Base-by-base conservation (phyloP, 345 rosid species). In the Cardamine chenopodiifolia region DNA sequence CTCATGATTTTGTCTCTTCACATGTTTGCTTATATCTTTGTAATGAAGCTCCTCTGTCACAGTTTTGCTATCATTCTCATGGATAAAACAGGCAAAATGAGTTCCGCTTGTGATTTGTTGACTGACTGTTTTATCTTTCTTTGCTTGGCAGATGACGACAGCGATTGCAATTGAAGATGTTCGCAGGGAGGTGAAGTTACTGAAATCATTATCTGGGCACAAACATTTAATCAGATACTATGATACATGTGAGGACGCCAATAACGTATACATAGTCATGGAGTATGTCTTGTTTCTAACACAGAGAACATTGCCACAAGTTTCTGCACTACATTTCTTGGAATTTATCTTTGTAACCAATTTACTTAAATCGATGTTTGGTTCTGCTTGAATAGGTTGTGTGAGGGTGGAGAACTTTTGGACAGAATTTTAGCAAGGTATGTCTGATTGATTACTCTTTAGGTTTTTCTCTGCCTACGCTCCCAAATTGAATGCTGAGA, bases 121-220 rank as follows among this genome's bases (percentile, higher is more conserved):
- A 53, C 34, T 59, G 54, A 8, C 32, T 44, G 49, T 44, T n/a
- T 39, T n/a, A 22, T 62, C 23, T 61, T 40, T 69, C 39, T 62
- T 44, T 78, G 25, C 57, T 78, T 86, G 78, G 59, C 88, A 90
- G 97, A 90, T 90, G 97, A 90, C 94, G 34, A 90, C 97, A 55
- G 89, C 94, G 31, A 89, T 90, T 26, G 80, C 97, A n/a, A 88
- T 90, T 70, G 97, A 90, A 83, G 97, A 90, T 78, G 94, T 90
- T 69, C 94, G 94, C 18, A 85, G 94, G 82, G 97, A 90, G 82
- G 97, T 90, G 71, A 90, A 88, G 77, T 83, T 90, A 66, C 68
- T 89, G 84, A 89, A 83, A 81, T 86, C 88, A 17, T 70, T 90
- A 55, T 88, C 97, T 12, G 97, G 97, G 9, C 97, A 90, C 68